A percentile compares a stretch with the other conserved stretches of the same genome.
Conservation (phyloP, 2,329 filamentous ascomycete species). For the Pseudocercospora musae region DNA sequence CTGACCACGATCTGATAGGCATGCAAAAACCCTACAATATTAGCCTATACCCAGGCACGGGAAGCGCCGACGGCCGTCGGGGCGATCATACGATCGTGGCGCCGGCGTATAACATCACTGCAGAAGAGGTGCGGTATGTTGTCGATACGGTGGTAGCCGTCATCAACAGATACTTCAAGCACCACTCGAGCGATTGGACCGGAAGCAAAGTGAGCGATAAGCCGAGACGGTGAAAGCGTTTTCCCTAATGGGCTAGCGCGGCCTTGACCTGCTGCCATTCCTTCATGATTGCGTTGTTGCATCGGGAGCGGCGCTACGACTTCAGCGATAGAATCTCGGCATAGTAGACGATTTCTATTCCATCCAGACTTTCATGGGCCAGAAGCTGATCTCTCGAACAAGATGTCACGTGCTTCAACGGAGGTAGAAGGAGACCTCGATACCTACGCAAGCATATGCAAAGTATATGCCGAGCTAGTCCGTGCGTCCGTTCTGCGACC, state of each 20-base stretch:
- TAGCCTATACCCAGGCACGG: slow-evolving; percentile 61
- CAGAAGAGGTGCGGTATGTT: slow-evolving; percentile 55
- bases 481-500: neutral
- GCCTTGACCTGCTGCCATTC: neutral
- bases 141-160: slow-evolving; percentile 52
- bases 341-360: neutral
- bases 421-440: neutral
- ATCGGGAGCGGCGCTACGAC: neutral
- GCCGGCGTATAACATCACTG: slow-evolving; percentile 64
- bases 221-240: neutral
- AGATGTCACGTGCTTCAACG: neutral
- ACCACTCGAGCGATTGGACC: slow-evolving; percentile 5
- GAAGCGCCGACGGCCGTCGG: slow-evolving; percentile 55
- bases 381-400: neutral
- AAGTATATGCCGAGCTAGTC: slow-evolving; percentile 3
- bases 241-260: neutral
- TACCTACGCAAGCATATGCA: slow-evolving; percentile 1
- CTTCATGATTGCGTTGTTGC: neutral
- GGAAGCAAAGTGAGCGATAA: neutral
- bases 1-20: slow-evolving; percentile 31
- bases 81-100: slow-evolving; percentile 70
- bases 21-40: slow-evolving; percentile 49
- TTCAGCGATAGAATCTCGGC: neutral
- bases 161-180: slow-evolving; percentile 48
- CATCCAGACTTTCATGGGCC: neutral